A percentile compares a stretch with the other conserved stretches of the same genome.
phyloP scores from a whole-genome alignment of 1,139 yeast genomes.

The Yamadazyma jaroonii region DNA sequence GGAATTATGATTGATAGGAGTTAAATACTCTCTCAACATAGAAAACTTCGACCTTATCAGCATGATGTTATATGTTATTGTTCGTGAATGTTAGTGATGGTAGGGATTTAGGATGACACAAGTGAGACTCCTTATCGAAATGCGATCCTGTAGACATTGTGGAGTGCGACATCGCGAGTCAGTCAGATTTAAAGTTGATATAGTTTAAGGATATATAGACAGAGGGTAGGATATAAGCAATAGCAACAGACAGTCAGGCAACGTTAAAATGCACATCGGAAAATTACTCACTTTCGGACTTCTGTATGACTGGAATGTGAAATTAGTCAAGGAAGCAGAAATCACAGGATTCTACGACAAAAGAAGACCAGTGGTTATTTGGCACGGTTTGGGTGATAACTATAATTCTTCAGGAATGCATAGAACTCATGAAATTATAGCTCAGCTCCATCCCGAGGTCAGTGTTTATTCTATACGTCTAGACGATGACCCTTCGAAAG shows the following conservation, averaged over 20 bases:
- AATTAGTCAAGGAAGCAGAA: neutral
- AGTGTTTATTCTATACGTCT: conserved; percentile 53
- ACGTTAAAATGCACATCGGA: neutral
- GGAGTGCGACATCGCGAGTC: no score
- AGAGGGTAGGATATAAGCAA: no score
- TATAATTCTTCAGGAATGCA: conserved; percentile 63
- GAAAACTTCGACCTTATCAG: conserved; percentile 73
- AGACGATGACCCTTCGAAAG: conserved; percentile 48
- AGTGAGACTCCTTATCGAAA: no score
- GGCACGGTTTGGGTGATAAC: conserved; percentile 86
- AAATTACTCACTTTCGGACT: neutral
- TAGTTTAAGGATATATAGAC: no score
- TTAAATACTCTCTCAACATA: conserved; percentile 83
- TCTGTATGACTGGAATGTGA: neutral
- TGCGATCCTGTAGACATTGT: no score
- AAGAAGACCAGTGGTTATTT: conserved; percentile 58
- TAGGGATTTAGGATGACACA: no score
- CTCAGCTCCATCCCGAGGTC: conserved; percentile 47
- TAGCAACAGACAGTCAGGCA: no score
- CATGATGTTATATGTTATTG: neutral
- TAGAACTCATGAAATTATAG: conserved; percentile 41
- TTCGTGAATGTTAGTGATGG: no score
- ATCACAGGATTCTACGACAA: conserved; percentile 7
- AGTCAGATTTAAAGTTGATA: no score
- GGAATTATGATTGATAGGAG: conserved; percentile 83